A percentile compares a stretch with the other conserved stretches of the same genome.
phyloP scores from a whole-genome alignment of 306 rosid genomes.

The Pueraria montana region DNA sequence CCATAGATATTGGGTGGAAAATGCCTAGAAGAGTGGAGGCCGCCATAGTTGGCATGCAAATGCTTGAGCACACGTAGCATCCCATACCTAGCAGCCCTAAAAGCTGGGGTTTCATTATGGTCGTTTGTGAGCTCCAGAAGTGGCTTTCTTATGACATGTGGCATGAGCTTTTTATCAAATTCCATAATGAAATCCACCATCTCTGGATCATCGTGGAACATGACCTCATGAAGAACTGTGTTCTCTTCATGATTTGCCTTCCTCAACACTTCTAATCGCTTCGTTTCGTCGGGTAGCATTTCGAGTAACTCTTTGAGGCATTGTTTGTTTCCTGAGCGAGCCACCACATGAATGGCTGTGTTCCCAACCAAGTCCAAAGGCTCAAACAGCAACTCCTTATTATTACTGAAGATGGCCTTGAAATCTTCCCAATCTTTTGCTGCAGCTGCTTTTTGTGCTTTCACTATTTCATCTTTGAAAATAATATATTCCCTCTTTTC shows the following conservation, averaged over 20 bases:
- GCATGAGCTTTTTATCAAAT: too few relatives aligned
- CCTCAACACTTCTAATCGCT: not conserved
- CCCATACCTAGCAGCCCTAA: not conserved
- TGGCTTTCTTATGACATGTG: fast-evolving
- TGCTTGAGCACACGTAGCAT: not conserved
- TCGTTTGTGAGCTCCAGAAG: not conserved
- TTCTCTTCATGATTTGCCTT: not conserved
- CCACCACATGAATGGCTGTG: constrained; percentile 6
- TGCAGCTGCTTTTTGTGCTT: not conserved
- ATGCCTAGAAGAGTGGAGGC: too few relatives aligned
- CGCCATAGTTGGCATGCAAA: not conserved
- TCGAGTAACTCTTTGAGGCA: not conserved
- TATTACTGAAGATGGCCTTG: not conserved
- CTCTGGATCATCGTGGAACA: not conserved
- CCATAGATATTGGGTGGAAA: too few relatives aligned
- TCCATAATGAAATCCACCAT: not conserved
- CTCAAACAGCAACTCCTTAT: not conserved
- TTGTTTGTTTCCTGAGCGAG: not conserved
- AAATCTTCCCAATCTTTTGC: not conserved
- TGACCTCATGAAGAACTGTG: not conserved
- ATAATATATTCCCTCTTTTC: too few relatives aligned
- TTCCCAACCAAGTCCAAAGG: not conserved
- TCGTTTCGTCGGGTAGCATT: not conserved
- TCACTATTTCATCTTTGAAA: not conserved
- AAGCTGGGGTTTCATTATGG: not conserved